A percentile compares a stretch with the other conserved stretches of the same genome.
phyloP scores from a whole-genome alignment of 805 yeast genomes.

The Yarrowia yakushimensis region DNA sequence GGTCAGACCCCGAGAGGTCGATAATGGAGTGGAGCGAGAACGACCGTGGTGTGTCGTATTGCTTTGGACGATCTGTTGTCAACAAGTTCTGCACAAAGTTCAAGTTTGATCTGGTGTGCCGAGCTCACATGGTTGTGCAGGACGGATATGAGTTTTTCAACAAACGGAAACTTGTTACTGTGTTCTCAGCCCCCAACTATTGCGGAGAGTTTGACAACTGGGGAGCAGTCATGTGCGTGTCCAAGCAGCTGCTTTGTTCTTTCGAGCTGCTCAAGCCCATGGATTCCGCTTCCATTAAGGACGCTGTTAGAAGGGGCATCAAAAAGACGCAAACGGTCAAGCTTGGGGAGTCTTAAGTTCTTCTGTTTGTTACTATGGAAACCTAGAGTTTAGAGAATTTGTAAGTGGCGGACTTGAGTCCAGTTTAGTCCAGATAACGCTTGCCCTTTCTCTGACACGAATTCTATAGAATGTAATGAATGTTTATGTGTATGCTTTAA shows the following conservation, averaged over 20 bases:
- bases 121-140: slow-evolving; percentile 81
- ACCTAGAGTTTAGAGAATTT: slow-evolving; percentile 16
- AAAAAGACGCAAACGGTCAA: slow-evolving; percentile 24
- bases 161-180: slow-evolving; percentile 63
- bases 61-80: slow-evolving; percentile 67
- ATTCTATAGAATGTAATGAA: neutral
- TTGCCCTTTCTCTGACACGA: slow-evolving; percentile 11
- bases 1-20: slow-evolving; percentile 79
- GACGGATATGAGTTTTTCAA: slow-evolving; percentile 70
- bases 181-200: slow-evolving; percentile 70
- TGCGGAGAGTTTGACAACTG: slow-evolving; percentile 87
- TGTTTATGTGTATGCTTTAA: neutral
- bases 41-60: slow-evolving; percentile 73
- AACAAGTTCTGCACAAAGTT: slow-evolving; percentile 65
- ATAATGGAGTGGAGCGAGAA: slow-evolving; percentile 76
- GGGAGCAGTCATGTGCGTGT: slow-evolving; percentile 98
- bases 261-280: slow-evolving; percentile 83
- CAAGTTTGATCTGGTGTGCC: slow-evolving; percentile 69
- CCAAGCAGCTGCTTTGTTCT: slow-evolving; percentile 84
- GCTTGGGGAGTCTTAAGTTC: slow-evolving; percentile 20
- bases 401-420: neutral
- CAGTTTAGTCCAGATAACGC: neutral
- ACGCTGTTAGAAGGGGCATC: slow-evolving; percentile 16
- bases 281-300: slow-evolving; percentile 23
- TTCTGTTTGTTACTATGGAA: neutral